These are phyloP conservation scores for Datisca glomerata DNA, from an alignment of 306 rosid genomes.

Conservation along the genomic window DNA sequence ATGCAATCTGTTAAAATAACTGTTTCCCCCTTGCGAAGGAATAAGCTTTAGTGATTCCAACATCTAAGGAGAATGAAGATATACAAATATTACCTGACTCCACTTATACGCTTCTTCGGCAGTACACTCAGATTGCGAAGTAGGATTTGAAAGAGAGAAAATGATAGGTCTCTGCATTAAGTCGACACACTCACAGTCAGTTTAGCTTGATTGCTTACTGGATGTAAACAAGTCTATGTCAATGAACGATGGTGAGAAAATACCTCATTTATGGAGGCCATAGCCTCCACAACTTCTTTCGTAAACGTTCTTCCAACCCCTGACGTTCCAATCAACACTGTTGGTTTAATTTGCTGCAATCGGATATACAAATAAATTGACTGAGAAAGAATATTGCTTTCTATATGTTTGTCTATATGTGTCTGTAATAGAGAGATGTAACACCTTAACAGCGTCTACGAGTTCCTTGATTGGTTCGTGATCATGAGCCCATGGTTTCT, in stretches of 20 bases:
- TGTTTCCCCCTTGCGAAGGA: neutral
- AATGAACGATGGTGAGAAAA: neutral
- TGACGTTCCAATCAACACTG: conserved; percentile 16
- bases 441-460: conserved; percentile 15
- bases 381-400: no score
- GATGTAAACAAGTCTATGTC: conserved; percentile 5
- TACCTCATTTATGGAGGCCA: conserved; percentile 49
- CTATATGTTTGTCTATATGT: neutral
- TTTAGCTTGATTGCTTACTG: neutral
- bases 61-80: neutral
- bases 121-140: conserved; percentile 58
- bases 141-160: conserved; percentile 52
- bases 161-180: conserved; percentile 40
- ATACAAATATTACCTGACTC: conserved; percentile 40
- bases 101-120: conserved; percentile 55
- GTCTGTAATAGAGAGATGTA: neutral
- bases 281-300: conserved; percentile 15
- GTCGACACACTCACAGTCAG: conserved; percentile 5
- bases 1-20: no score
- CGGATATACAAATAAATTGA: neutral
- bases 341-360: conserved; percentile 14
- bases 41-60: no score
- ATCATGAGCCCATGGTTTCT: conserved; percentile 21
- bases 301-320: conserved; percentile 14
- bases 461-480: conserved; percentile 13